Evolutionary conservation across 176 grass and related monocot species (phyloP).

Genomic region (Echinochloa phyllopogon): DNA sequence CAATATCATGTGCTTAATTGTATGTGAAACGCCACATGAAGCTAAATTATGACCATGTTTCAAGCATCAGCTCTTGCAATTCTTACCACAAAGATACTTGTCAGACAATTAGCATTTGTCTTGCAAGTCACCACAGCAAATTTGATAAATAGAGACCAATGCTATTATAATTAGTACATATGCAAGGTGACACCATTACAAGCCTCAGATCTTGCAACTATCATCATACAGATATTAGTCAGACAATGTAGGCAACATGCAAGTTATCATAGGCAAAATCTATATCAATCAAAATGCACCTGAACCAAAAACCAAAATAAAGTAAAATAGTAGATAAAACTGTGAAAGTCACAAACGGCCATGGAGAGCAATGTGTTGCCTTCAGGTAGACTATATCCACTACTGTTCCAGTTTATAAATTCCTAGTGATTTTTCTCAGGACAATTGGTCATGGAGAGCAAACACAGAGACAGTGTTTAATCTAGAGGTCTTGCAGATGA

Average conservation of each 20-base stretch:
- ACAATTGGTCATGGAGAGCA: not conserved
- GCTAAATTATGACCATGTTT: not conserved
- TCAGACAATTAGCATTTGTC: slow-evolving; percentile 26
- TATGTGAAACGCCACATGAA: slow-evolving; percentile 38
- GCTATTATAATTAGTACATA: not conserved
- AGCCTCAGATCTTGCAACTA: not conserved
- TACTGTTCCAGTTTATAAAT: not conserved
- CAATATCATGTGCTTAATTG: not conserved
- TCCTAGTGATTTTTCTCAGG: not conserved
- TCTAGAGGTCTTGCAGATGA: not conserved
- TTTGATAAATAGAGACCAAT: not conserved
- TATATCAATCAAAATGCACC: not conserved
- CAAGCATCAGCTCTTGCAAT: not conserved
- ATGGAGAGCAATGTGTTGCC: no score
- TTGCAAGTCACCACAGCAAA: slow-evolving; percentile 16
- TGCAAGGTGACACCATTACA: not conserved
- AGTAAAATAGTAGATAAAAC: not conserved
- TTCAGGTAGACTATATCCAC: not conserved
- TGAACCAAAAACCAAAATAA: not conserved
- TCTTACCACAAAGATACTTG: slow-evolving; percentile 13
- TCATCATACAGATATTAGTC: not conserved
- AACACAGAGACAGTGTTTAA: not conserved
- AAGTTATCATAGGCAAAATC: slow-evolving; percentile 10
- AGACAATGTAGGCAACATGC: slow-evolving; percentile 12
- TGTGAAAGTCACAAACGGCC: not conserved